Conservation (phyloP, 1,139 yeast genomes). For the Meyerozyma smithsonii region DNA sequence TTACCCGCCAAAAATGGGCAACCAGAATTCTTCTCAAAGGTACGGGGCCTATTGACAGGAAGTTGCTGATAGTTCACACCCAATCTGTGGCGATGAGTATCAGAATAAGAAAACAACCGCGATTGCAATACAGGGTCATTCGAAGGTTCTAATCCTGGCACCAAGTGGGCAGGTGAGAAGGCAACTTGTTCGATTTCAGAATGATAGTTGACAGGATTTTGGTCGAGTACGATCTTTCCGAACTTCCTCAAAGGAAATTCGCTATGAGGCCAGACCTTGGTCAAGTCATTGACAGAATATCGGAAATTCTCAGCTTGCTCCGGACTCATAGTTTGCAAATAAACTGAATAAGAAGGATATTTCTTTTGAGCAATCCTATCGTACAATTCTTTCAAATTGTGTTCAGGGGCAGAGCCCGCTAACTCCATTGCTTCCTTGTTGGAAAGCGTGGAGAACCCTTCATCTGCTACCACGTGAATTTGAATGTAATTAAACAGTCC, state of each 20-base stretch:
- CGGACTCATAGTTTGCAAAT: slow-evolving; percentile 64
- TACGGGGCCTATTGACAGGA: slow-evolving; percentile 22
- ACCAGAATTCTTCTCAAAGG: slow-evolving; percentile 11
- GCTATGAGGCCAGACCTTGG: slow-evolving; percentile 59
- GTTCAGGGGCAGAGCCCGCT: slow-evolving; percentile 63
- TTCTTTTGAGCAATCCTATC: slow-evolving; percentile 58
- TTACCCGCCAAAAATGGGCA: slow-evolving; percentile 34
- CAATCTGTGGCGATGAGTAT: slow-evolving; percentile 57
- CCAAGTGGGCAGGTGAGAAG: slow-evolving; percentile 54
- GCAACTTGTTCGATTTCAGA: slow-evolving; percentile 61
- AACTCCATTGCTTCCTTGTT: slow-evolving; percentile 54
- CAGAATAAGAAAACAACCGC: slow-evolving; percentile 54
- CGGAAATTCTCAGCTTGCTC: slow-evolving; percentile 57
- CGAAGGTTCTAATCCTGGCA: slow-evolving; percentile 56
- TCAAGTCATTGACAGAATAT: slow-evolving; percentile 65
- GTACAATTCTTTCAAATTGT: slow-evolving; percentile 59
- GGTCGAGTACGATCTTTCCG: slow-evolving; percentile 50
- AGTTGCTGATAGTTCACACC: slow-evolving; percentile 28
- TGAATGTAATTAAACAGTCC: slow-evolving; percentile 68
- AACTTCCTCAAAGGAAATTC: slow-evolving; percentile 56
- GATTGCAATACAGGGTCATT: slow-evolving; percentile 60
- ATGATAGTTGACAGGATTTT: slow-evolving; percentile 53
- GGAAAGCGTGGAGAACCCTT: slow-evolving; percentile 52
- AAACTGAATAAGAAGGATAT: slow-evolving; percentile 59
- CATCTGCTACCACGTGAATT: slow-evolving; percentile 57